Conservation (phyloP, 208 protist genomes). For the Herpetomonas tarakana region DNA sequence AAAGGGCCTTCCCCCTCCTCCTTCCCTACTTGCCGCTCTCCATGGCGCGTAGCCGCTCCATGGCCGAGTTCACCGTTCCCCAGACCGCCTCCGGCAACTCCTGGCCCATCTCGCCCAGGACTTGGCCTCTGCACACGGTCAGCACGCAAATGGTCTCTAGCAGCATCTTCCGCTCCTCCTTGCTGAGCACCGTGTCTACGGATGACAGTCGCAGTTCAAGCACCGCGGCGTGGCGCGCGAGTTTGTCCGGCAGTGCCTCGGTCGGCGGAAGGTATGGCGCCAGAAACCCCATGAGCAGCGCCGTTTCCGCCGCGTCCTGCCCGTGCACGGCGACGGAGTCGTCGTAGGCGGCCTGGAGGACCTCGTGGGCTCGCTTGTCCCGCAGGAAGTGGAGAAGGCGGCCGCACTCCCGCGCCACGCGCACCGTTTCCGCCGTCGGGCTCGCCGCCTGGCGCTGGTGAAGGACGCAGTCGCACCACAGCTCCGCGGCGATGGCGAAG, state of each 20-base stretch:
- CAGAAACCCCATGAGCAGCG: constrained; percentile 71
- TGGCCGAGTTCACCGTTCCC: constrained; percentile 20
- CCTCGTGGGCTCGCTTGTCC: constrained; percentile 36
- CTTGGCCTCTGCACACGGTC: constrained; percentile 66
- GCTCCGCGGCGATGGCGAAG: constrained; percentile 48
- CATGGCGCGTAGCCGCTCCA: constrained; percentile 12
- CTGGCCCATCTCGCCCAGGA: constrained; percentile 51
- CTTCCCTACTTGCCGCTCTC: too few relatives aligned
- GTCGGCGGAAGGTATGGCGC: constrained; percentile 56
- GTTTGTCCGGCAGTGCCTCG: constrained; percentile 16
- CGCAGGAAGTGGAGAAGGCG: constrained; percentile 74
- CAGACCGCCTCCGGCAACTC: constrained; percentile 36
- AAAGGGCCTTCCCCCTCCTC: too few relatives aligned
- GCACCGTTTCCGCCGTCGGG: constrained; percentile 33
- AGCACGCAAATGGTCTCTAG: constrained; percentile 75
- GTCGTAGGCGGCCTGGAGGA: constrained; percentile 48
- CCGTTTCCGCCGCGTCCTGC: constrained; percentile 43
- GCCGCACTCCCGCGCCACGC: constrained; percentile 68
- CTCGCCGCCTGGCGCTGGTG: neutral
- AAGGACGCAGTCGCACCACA: constrained; percentile 44
- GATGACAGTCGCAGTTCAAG: constrained; percentile 46
- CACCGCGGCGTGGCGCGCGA: constrained; percentile 24
- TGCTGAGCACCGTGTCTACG: constrained; percentile 56
- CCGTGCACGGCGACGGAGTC: constrained; percentile 42
- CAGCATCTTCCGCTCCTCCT: constrained; percentile 75